Conservation (phyloP, 1,139 yeast genomes). For the Yamadazyma songkhlaensis region DNA sequence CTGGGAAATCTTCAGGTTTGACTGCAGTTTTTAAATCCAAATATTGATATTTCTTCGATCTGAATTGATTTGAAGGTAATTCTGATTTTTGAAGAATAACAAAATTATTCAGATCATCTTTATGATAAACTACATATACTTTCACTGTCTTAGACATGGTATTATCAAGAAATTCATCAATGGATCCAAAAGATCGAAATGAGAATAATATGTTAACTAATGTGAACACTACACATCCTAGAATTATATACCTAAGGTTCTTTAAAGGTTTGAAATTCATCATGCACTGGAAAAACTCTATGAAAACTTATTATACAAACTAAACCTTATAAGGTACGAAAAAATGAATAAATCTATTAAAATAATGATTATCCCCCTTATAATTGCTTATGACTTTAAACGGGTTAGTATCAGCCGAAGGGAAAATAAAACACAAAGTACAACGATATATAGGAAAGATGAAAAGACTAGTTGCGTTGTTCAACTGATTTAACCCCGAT, state of each 20-base stretch:
- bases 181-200: background rate
- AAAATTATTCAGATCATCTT: slow-evolving; percentile 6
- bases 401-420: no score
- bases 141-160: background rate
- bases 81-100: slow-evolving; percentile 6
- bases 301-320: no score
- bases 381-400: no score
- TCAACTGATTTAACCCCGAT: no score
- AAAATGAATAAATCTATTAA: no score
- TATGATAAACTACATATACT: slow-evolving; percentile 6
- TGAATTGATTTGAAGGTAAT: background rate
- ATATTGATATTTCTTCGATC: slow-evolving; percentile 5
- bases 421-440: no score
- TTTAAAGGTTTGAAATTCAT: background rate
- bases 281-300: background rate
- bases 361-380: no score
- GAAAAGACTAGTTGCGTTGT: no score
- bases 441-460: no score
- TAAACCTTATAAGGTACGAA: no score
- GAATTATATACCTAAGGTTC: background rate
- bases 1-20: slow-evolving; percentile 11
- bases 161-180: background rate
- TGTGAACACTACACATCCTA: background rate
- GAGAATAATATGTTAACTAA: slow-evolving; percentile 1
- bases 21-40: slow-evolving; percentile 3